These are phyloP conservation scores for Aechmea fasciata DNA, from an alignment of 176 grass and related monocot genomes.

Conservation along the genomic window DNA sequence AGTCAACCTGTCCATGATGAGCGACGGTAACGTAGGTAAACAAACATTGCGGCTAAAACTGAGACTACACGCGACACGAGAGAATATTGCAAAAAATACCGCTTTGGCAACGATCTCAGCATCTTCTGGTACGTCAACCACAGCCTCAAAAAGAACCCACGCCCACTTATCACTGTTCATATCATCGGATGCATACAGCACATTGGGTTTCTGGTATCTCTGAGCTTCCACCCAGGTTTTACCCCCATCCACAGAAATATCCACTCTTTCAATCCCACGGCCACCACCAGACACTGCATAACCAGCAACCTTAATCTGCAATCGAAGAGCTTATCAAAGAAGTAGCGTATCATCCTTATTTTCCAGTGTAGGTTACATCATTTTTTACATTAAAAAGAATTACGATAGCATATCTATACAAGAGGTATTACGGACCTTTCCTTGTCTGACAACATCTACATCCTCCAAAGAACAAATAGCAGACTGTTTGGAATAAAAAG, in stretches of 20 bases:
- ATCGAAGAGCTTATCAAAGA: background rate
- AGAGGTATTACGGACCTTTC: slow-evolving; percentile 38
- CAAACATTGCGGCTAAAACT: background rate
- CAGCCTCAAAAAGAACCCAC: slow-evolving; percentile 79
- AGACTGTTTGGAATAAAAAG: slow-evolving; percentile 41
- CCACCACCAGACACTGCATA: slow-evolving; percentile 89
- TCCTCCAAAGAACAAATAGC: slow-evolving; percentile 87
- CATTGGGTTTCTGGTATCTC: slow-evolving; percentile 49
- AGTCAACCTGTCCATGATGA: slow-evolving; percentile 46
- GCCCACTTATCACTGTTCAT: slow-evolving; percentile 70
- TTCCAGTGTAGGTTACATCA: background rate
- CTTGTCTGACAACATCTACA: slow-evolving; percentile 54
- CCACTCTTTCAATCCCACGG: slow-evolving; percentile 74
- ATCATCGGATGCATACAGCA: slow-evolving; percentile 55
- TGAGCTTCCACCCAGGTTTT: slow-evolving; percentile 70
- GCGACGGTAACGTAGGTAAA: background rate
- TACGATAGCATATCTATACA: background rate
- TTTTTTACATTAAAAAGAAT: background rate
- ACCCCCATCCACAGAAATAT: slow-evolving; percentile 71
- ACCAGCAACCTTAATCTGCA: slow-evolving; percentile 61
- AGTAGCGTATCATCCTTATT: background rate
- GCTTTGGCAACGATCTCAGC: slow-evolving; percentile 79
- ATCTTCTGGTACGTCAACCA: slow-evolving; percentile 40
- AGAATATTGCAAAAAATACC: slow-evolving; percentile 19
- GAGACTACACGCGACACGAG: background rate